A percentile compares a stretch with the other conserved stretches of the same genome.
Evolutionary conservation across 2,329 filamentous ascomycete genomes (phyloP).

Genomic region (Thelonectria olida): DNA sequence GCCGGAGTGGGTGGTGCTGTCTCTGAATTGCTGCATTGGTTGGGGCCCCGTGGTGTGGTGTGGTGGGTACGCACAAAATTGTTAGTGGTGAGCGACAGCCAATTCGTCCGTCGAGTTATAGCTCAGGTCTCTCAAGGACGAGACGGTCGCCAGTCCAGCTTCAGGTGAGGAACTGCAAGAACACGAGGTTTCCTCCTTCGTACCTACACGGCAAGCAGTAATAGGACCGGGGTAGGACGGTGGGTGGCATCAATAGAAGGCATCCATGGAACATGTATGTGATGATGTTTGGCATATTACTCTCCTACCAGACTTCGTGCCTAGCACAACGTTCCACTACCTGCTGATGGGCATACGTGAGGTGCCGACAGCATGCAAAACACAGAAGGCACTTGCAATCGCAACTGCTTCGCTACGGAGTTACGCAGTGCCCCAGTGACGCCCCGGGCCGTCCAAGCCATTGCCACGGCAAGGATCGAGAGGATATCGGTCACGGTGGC

Average conservation of each 20-base stretch:
- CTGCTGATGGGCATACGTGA: neutral
- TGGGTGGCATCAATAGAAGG: neutral
- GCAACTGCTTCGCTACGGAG: neutral
- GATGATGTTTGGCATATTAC: neutral
- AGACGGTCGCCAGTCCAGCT: slow-evolving; percentile 23
- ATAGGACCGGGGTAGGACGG: neutral
- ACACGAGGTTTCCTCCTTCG: slow-evolving; percentile 16
- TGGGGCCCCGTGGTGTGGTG: neutral
- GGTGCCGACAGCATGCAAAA: neutral
- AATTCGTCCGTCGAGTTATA: slow-evolving; percentile 12
- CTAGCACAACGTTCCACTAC: neutral
- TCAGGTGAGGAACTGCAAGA: slow-evolving; percentile 33
- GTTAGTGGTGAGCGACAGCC: neutral
- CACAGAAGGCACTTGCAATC: neutral
- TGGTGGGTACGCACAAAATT: neutral
- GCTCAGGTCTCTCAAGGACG: slow-evolving; percentile 27
- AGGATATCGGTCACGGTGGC: slow-evolving; percentile 21
- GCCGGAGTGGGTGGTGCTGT: neutral
- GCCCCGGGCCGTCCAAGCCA: slow-evolving; percentile 10
- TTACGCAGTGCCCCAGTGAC: slow-evolving; percentile 1
- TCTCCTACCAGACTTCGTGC: no score
- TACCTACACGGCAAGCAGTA: neutral
- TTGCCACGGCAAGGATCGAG: slow-evolving; percentile 14
- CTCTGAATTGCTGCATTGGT: neutral
- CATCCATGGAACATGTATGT: neutral